Evolutionary conservation across 2,329 filamentous ascomycete genomes (phyloP).

Genomic region (Cladophialophora immunda): DNA sequence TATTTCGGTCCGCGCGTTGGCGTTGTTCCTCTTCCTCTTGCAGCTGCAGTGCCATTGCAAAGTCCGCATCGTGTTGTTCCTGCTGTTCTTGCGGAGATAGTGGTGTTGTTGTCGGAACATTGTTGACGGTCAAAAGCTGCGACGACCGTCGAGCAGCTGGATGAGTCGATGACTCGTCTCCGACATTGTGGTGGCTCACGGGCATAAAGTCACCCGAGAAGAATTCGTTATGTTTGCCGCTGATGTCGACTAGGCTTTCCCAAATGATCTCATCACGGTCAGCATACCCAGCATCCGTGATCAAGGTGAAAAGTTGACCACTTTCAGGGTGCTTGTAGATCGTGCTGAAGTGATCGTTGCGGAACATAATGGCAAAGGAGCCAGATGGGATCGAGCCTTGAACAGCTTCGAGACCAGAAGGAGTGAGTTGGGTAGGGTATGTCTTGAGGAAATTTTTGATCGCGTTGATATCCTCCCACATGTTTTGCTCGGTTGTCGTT

Average conservation of each 20-base stretch:
- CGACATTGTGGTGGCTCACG: conserved; percentile 67
- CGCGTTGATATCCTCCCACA: conserved; percentile 81
- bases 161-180: conserved; percentile 28
- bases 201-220: conserved; percentile 89
- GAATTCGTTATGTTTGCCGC: conserved; percentile 81
- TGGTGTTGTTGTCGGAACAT: conserved; percentile 29
- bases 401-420: conserved; percentile 79
- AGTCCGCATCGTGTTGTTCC: conserved; percentile 74
- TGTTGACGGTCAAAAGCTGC: conserved; percentile 28
- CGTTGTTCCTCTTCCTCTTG: conserved; percentile 85
- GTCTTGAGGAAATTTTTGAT: conserved; percentile 82
- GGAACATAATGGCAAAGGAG: conserved; percentile 87
- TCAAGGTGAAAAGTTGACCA: conserved; percentile 78
- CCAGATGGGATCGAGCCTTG: conserved; percentile 75
- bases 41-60: conserved; percentile 88
- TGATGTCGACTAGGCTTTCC: conserved; percentile 91
- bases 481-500: conserved; percentile 75
- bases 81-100: conserved; percentile 65
- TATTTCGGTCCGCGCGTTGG: conserved; percentile 37
- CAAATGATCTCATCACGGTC: conserved; percentile 91
- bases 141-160: conserved; percentile 34
- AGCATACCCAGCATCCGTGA: conserved; percentile 92
- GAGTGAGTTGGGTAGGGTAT: conserved; percentile 87
- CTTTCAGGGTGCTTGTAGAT: conserved; percentile 87
- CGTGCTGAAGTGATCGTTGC: conserved; percentile 97